Evolutionary conservation across 495 filamentous ascomycete species (phyloP), one percentile per base, ranked within the genome.

Genomic region (Penicillium herquei): DNA sequence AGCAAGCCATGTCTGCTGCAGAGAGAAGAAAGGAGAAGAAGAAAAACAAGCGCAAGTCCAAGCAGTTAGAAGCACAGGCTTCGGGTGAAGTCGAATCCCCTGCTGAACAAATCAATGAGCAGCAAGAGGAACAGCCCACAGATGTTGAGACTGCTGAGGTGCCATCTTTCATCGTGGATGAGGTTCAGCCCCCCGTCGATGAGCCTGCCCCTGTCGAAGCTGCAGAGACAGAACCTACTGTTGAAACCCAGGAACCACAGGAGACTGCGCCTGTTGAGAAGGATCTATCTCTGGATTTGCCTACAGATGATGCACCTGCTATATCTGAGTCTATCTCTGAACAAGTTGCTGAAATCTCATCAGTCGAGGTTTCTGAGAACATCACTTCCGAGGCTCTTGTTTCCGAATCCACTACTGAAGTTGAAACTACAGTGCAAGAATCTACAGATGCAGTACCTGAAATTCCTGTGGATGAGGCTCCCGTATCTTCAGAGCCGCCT

Each of bases 31-130:
- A 54, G 42, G 51, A 50, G 17, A 59, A 55, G 51, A 56, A 54
- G 51, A 47, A 54, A 16, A 63, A 70, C 51, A 70, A 71, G 52
- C 72, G 74, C 54, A 74, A 70, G 58, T 49, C 65, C 67, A 46
- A 69, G 40, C 51, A 45, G 9, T 8, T 46, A 10, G 26, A 45
- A 16, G 30, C 8, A n/a, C 30, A 54, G 31, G 3, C 40, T 14
- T 6, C 51, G 21, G 3, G 0, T 2, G 49, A 31, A 3, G 17
- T 10, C 13, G 46, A 49, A n/a, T 7, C 46, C 12, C 40, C 49
- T 39, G n/a, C 37, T 14, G 37, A 39, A 26, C 35, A 51, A 10
- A 30, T 5, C 2, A 7, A 16, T 13, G 37, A 41, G 14, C 14
- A 51, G 11, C 35, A 13, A 0, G 49, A 39, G 7, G 49, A 41